Percentiles rank a stretch among this genome's conserved stretches.
Evolutionary conservation across 192 early-diverging fungal species (phyloP).

Genomic region (Backusella australiensis): DNA sequence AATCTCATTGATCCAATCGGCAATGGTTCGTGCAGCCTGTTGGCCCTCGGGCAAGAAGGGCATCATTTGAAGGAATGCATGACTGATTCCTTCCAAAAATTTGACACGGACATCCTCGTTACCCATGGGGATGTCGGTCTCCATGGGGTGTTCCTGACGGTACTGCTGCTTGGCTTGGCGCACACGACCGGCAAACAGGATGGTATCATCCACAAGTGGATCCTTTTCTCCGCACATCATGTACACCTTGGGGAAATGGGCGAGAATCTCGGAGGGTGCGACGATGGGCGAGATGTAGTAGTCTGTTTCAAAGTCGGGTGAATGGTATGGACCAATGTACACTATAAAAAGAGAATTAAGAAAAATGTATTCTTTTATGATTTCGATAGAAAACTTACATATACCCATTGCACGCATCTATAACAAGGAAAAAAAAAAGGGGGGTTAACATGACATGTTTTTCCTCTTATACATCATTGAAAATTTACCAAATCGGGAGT

Average conservation of each 20-base stretch:
- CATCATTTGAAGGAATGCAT: constrained; percentile 69
- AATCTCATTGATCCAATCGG: constrained; percentile 36
- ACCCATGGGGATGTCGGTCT: constrained; percentile 3
- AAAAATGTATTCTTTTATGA: background rate
- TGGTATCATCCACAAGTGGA: constrained; percentile 95
- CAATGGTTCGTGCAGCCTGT: constrained; percentile 41
- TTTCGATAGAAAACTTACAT: constrained; percentile 27
- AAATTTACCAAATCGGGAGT: constrained; percentile 67
- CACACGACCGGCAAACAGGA: constrained; percentile 87
- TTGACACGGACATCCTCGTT: constrained; percentile 57
- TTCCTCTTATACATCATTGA: too few species aligned
- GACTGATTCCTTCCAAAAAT: constrained; percentile 70
- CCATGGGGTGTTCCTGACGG: constrained; percentile 35
- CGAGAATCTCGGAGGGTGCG: constrained; percentile 81
- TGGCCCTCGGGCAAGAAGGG: constrained; percentile 70
- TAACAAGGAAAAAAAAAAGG: background rate
- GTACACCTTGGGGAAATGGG: constrained; percentile 87
- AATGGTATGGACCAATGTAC: constrained; percentile 79
- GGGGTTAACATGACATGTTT: background rate
- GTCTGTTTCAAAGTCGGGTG: constrained; percentile 74
- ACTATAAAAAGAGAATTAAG: constrained; percentile 43
- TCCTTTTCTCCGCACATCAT: constrained; percentile 95
- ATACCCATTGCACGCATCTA: constrained; percentile 62
- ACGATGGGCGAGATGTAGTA: constrained; percentile 85
- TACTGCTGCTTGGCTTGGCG: constrained; percentile 78